Percentiles rank a stretch among this genome's conserved stretches.
Conservation (phyloP, 441 rosid genomes). For the Jatropha podagrica region DNA sequence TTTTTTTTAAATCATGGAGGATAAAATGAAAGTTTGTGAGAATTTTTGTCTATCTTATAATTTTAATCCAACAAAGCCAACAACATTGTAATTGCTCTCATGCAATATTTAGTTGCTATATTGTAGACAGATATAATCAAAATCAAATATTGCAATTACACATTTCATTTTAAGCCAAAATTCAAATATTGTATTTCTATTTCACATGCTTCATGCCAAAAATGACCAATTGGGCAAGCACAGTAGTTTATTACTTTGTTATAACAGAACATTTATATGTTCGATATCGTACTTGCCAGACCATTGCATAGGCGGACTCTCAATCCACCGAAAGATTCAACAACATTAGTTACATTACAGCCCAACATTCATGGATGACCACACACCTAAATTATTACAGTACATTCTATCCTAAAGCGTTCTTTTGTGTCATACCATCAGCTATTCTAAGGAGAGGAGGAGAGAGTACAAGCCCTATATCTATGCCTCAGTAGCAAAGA, state of each 20-base stretch:
- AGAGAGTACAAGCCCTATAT: neutral
- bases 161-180: no score
- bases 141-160: no score
- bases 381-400: neutral
- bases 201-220: no score
- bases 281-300: neutral
- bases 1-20: no score
- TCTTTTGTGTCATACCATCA: neutral
- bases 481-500: slow-evolving; percentile 4
- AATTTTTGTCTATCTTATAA: no score
- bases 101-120: no score
- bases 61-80: neutral
- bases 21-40: no score
- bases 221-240: no score
- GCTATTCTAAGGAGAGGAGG: neutral
- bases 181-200: no score
- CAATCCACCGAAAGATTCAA: neutral
- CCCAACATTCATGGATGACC: neutral
- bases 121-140: no score
- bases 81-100: no score
- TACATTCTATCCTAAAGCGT: neutral
- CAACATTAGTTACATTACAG: slow-evolving; percentile 6
- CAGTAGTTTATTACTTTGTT: neutral
- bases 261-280: neutral
- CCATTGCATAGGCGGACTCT: neutral